These are phyloP conservation scores for Pyrenula aspistea DNA, from an alignment of 495 filamentous ascomycete species.

Conservation along the genomic window DNA sequence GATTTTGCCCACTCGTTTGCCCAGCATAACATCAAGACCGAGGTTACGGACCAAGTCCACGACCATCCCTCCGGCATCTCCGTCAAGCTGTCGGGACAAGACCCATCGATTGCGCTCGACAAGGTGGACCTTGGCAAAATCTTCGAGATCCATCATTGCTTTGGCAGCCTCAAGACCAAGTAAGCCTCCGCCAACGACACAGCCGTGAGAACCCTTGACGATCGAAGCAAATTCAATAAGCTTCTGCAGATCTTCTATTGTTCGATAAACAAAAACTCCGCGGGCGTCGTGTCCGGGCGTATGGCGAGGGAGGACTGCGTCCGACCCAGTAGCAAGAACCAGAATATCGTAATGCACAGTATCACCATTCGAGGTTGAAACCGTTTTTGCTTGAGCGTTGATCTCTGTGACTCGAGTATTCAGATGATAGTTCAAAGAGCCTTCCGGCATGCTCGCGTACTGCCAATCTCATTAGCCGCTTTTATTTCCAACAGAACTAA, in stretches of 20 bases:
- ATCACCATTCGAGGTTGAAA: conserved; percentile 59
- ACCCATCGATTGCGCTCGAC: conserved; percentile 90
- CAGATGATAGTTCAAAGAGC: conserved; percentile 67
- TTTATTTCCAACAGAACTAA: too few species aligned
- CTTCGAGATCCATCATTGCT: conserved; percentile 81
- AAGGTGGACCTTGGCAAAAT: conserved; percentile 66
- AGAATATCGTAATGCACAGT: conserved; percentile 77
- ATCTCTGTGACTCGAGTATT: conserved; percentile 72
- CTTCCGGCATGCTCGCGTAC: conserved; percentile 41
- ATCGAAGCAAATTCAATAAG: conserved; percentile 62
- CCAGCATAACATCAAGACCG: conserved; percentile 76
- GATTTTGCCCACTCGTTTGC: conserved; percentile 65
- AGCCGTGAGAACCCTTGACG: conserved; percentile 57
- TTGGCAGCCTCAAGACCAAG: conserved; percentile 90
- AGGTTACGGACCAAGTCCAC: conserved; percentile 69
- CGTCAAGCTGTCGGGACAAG: conserved; percentile 73
- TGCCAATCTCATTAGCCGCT: too few species aligned
- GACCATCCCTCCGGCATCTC: conserved; percentile 73
- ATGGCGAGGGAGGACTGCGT: conserved; percentile 67
- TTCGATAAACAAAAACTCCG: conserved; percentile 93
- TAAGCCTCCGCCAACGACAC: conserved; percentile 83
- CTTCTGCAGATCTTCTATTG: conserved; percentile 70
- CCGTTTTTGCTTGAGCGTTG: conserved; percentile 46
- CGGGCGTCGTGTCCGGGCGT: conserved; percentile 78
- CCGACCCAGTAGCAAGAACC: conserved; percentile 83